Evolutionary conservation across 2,329 filamentous ascomycete species (phyloP).

Genomic region (Neopestalotiopsis rosae): DNA sequence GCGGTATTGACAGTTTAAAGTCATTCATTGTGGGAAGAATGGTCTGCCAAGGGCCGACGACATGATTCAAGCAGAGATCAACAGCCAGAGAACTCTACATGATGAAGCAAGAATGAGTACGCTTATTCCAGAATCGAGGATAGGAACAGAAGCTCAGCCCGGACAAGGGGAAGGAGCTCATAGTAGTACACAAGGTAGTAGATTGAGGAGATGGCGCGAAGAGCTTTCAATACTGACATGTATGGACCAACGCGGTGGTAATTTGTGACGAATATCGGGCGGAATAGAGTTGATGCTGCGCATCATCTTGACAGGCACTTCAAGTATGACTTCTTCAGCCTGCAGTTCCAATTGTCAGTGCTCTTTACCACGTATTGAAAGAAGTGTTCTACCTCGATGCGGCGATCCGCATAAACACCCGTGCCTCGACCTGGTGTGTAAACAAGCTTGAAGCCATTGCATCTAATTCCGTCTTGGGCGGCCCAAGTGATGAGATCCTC

Average conservation of each 20-base stretch:
- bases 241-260: conserved; percentile 7
- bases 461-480: background rate
- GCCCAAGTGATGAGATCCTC: background rate
- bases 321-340: conserved; percentile 17
- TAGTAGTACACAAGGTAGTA: background rate
- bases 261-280: background rate
- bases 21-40: background rate
- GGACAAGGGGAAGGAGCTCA: background rate
- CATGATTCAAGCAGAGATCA: conserved; percentile 12
- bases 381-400: background rate
- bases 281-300: conserved; percentile 14
- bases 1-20: conserved; percentile 17
- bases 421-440: conserved; percentile 6
- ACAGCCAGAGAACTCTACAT: conserved; percentile 16
- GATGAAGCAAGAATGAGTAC: background rate
- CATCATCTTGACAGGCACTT: conserved; percentile 13
- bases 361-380: background rate
- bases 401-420: conserved; percentile 12
- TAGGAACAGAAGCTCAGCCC: background rate
- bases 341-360: background rate
- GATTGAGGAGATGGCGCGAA: background rate
- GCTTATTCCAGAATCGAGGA: background rate
- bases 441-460: conserved; percentile 10
- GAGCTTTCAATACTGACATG: background rate
- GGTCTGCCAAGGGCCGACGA: background rate